Evolutionary conservation across 208 protist species (phyloP).

Genomic region (Wallacemonas sp.): DNA sequence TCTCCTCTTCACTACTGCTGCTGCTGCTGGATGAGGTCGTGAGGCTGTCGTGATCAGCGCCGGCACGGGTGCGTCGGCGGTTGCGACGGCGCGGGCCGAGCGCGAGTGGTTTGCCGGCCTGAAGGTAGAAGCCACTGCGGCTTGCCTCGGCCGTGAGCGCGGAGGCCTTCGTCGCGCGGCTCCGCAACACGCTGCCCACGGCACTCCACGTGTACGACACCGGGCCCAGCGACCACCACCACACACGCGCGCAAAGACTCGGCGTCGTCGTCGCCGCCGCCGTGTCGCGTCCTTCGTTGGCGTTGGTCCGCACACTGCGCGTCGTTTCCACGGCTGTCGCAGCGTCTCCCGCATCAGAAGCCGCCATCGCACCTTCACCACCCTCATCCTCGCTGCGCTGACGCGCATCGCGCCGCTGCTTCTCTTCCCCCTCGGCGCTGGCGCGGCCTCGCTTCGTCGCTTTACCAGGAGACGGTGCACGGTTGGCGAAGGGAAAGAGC

Average conservation of each 20-base stretch:
- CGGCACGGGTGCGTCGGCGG: neutral
- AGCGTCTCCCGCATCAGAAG: too few species aligned
- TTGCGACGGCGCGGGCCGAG: neutral
- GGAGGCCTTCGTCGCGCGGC: neutral
- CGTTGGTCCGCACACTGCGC: too few species aligned
- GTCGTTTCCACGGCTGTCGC: too few species aligned
- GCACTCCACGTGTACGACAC: slow-evolving; percentile 7
- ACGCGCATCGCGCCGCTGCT: too few species aligned
- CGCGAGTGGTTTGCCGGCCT: neutral
- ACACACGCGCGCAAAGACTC: neutral
- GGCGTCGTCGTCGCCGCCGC: neutral
- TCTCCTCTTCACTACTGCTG: neutral
- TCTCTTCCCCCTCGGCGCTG: neutral
- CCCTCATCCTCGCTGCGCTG: too few species aligned
- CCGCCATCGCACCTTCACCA: too few species aligned
- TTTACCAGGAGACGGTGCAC: neutral
- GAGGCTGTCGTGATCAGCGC: neutral
- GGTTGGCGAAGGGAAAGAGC: neutral
- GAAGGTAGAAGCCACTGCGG: slow-evolving; percentile 1
- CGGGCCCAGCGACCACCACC: slow-evolving; percentile 3
- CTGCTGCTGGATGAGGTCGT: neutral
- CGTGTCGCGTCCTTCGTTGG: too few species aligned
- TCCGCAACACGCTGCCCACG: neutral
- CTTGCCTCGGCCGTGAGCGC: neutral
- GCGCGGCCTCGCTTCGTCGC: too few species aligned